Evolutionary conservation across 805 yeast species (phyloP).

Genomic region (Monosporozyma yasuniensis): DNA sequence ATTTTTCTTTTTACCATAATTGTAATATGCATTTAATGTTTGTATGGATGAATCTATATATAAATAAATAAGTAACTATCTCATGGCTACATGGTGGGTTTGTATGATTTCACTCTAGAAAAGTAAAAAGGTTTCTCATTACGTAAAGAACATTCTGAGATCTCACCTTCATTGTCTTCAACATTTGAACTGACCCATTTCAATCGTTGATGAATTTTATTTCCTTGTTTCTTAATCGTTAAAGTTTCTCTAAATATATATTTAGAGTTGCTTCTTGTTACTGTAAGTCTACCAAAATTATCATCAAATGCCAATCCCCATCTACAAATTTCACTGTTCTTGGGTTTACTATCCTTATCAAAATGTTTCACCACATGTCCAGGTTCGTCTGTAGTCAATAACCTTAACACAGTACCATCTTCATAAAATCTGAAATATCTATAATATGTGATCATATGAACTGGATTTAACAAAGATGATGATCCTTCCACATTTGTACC

Average conservation of each 20-base stretch:
- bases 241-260: conserved; percentile 58
- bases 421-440: conserved; percentile 75
- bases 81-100: conserved; percentile 1
- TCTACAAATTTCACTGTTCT: conserved; percentile 39
- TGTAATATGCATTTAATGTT: background rate
- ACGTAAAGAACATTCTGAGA: conserved; percentile 45
- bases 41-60: background rate
- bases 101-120: conserved; percentile 44
- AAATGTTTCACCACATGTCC: conserved; percentile 51
- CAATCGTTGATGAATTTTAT: conserved; percentile 56
- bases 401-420: conserved; percentile 64
- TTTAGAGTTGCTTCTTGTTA: conserved; percentile 50
- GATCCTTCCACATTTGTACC: conserved; percentile 67
- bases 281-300: conserved; percentile 40
- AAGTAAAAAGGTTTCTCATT: conserved; percentile 78
- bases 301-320: conserved; percentile 52
- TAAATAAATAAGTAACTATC: background rate
- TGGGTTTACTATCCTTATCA: conserved; percentile 26
- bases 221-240: conserved; percentile 50
- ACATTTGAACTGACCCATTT: conserved; percentile 63
- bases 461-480: conserved; percentile 62
- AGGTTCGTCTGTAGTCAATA: conserved; percentile 70
- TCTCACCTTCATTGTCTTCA: conserved; percentile 46
- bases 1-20: background rate
- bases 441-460: conserved; percentile 78